Base-by-base conservation (phyloP, 139 green algal species). In the Zygnema cylindricum region DNA sequence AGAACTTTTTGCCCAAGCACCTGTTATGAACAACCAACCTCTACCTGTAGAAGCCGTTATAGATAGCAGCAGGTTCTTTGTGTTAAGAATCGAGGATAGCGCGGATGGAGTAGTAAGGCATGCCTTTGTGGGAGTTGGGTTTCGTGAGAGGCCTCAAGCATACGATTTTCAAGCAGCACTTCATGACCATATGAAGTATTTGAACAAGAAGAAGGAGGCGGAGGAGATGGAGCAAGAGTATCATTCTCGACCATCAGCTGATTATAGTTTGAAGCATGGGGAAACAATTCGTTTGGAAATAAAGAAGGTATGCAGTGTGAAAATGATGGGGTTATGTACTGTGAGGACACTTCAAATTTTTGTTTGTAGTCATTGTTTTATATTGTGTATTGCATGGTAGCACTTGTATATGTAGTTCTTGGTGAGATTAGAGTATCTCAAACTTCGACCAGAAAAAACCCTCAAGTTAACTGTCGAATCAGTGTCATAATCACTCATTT, bases 51-150 rank as follows among this genome's bases (percentile, higher is more conserved):
- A 91, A 42, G 86, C 57, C 11, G 86, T 91, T 36, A 88, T 91
- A 23, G 86, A 91, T 54, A 91, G 86, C 81, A 91, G 86, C 81
- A 42, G 87, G n/a, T 91, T 90, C 86, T 91, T 91, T 57, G 86
- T 91, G 78, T 49, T 91, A 3, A 84, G 86, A n/a, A 78, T 91
- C 7, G 86, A 91, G 35, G 86, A 91, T 43, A 57, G 33, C 33
- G 30, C 78, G 78, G 36, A 23, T 23, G 0, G 23, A 11, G 22
- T 63, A 63, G 78, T 30, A 41, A 30, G 86, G 86, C 86, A 91
- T 42, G 86, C 86, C 22, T 91, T 90, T 23, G 69, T 91, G 21
- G 87, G 87, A 36, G 2, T 91, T 42, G 87, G 87, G 36, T 91
- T 91, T 35, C 81, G 87, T 16, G 87, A 91, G 33, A 82, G 87